Conservation (phyloP, 1,284 basidiomycete species). For the Irpex sp. region DNA sequence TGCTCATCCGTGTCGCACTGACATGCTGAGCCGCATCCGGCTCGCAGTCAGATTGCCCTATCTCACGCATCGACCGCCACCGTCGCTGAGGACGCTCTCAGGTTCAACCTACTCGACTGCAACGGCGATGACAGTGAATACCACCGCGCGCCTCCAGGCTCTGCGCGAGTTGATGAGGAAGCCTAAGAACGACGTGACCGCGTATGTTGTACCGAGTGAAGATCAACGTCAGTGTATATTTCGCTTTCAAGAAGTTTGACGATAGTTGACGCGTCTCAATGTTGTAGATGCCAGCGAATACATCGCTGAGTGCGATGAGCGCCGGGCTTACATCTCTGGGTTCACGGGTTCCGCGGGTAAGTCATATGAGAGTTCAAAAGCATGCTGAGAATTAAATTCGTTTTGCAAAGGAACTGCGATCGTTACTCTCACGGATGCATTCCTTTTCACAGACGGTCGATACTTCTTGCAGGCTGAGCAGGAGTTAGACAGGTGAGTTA, state of each 20-base stretch:
- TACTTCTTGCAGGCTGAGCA: conserved; percentile 93
- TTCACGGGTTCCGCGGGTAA: conserved; percentile 92
- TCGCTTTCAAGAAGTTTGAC: background rate
- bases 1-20: no score
- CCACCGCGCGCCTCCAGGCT: conserved; percentile 53
- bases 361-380: conserved; percentile 10
- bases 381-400: background rate
- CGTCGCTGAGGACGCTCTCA: no score
- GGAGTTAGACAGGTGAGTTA: conserved; percentile 77
- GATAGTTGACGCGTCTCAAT: background rate
- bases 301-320: conserved; percentile 78
- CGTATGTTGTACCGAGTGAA: conserved; percentile 80
- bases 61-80: no score
- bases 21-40: no score
- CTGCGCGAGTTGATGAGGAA: conserved; percentile 68
- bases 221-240: conserved; percentile 70
- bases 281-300: conserved; percentile 88
- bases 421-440: conserved; percentile 71
- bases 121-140: conserved; percentile 51
- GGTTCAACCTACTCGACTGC: conserved; percentile 3
- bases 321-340: conserved; percentile 86
- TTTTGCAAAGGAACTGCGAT: conserved; percentile 66
- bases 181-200: conserved; percentile 56
- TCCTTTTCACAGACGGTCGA: conserved; percentile 89
- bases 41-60: no score